phyloP scores from a whole-genome alignment of 116 monocot genomes.

The Posidonia oceanica region DNA sequence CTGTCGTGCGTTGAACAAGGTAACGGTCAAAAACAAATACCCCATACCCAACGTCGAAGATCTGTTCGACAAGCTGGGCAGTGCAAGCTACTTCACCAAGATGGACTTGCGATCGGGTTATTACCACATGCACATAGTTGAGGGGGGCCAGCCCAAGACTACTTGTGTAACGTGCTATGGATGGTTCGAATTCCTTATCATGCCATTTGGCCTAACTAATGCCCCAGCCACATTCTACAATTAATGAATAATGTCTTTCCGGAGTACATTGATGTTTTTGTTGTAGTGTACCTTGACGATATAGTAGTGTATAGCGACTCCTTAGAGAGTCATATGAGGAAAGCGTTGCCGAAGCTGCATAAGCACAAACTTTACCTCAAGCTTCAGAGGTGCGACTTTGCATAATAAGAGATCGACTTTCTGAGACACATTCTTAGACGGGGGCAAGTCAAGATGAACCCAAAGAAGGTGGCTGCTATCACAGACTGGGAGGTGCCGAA shows the following conservation, averaged over 20 bases:
- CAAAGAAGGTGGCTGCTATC: too few species aligned
- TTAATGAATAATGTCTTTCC: conserved; percentile 1
- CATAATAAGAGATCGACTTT: too few species aligned
- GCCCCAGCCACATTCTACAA: background rate
- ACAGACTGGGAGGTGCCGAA: too few species aligned
- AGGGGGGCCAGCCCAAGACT: background rate
- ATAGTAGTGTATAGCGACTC: too few species aligned
- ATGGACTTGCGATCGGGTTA: background rate
- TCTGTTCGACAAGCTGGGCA: background rate
- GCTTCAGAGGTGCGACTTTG: background rate
- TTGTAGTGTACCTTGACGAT: background rate
- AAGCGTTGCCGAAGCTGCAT: too few species aligned
- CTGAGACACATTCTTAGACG: too few species aligned
- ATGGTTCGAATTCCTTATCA: background rate
- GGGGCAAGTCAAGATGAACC: too few species aligned
- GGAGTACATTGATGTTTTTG: background rate
- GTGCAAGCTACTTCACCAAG: too few species aligned
- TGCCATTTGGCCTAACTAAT: conserved; percentile 10
- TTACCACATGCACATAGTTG: background rate
- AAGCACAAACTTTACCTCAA: too few species aligned
- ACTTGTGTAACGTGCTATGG: conserved; percentile 2
- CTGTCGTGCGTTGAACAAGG: too few species aligned
- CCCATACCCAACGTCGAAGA: background rate
- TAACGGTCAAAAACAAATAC: background rate
- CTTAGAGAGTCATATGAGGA: too few species aligned